Evolutionary conservation across 148 eudicot species (phyloP).

Genomic region (Polygonum maritimum): DNA sequence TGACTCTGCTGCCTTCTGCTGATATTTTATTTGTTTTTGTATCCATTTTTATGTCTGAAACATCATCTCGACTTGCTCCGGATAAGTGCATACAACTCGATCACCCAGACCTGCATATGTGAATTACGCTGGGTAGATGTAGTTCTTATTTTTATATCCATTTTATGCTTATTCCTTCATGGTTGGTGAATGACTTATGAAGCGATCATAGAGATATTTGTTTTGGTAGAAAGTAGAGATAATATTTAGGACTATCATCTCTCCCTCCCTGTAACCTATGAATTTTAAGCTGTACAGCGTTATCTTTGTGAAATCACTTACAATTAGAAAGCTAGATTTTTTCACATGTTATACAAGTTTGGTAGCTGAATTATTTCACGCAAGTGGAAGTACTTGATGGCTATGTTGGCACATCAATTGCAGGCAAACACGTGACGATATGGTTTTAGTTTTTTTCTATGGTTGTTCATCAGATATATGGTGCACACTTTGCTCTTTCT

Average conservation of each 20-base stretch:
- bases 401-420: not conserved
- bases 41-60: not conserved
- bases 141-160: too few relatives aligned
- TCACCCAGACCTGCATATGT: too few relatives aligned
- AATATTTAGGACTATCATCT: not conserved
- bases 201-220: not conserved
- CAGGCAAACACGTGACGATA: not conserved
- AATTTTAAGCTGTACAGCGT: not conserved
- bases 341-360: not conserved
- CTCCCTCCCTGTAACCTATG: not conserved
- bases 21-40: not conserved
- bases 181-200: not conserved
- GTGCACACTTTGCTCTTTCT: not conserved
- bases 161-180: too few relatives aligned
- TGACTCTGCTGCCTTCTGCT: conserved; percentile 11
- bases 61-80: too few relatives aligned
- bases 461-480: not conserved
- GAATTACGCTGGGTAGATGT: too few relatives aligned
- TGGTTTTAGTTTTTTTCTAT: not conserved
- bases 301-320: not conserved
- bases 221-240: not conserved
- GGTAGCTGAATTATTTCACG: not conserved
- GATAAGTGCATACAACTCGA: too few relatives aligned
- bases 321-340: not conserved
- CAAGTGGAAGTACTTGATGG: not conserved